These are phyloP conservation scores for Beauveria brongniartii DNA, from an alignment of 2,329 filamentous ascomycete genomes.

Conservation along the genomic window DNA sequence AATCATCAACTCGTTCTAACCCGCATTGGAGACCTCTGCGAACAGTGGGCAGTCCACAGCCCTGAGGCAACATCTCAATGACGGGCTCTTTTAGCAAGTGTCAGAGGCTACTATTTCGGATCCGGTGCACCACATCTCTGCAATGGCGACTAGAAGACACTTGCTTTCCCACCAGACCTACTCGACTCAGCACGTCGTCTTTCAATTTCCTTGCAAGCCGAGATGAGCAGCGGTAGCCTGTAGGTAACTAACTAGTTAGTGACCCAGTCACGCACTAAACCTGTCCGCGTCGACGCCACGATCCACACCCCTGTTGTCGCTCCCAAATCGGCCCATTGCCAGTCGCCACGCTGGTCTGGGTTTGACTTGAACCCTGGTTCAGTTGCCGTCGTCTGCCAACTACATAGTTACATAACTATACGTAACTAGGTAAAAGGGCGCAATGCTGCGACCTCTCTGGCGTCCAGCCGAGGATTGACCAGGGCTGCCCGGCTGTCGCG, in stretches of 20 bases:
- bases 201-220: not conserved
- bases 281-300: conserved; percentile 5
- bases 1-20: not conserved
- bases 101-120: not conserved
- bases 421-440: not conserved
- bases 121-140: not conserved
- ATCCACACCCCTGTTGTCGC: conserved; percentile 6
- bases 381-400: conserved; percentile 1
- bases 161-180: too few relatives aligned
- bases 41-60: not conserved
- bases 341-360: not conserved
- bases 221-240: not conserved
- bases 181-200: too few relatives aligned
- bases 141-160: not conserved
- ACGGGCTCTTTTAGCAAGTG: not conserved
- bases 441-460: not conserved
- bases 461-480: not conserved
- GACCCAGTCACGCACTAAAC: not conserved
- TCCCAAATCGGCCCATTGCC: conserved; percentile 8
- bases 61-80: not conserved
- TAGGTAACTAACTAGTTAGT: not conserved
- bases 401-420: too few relatives aligned
- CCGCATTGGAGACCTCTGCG: not conserved
- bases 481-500: conserved; percentile 4
- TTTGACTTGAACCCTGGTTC: not conserved